Base-by-base conservation (phyloP, 1,284 basidiomycete species). In the Hymenochaete sp. region DNA sequence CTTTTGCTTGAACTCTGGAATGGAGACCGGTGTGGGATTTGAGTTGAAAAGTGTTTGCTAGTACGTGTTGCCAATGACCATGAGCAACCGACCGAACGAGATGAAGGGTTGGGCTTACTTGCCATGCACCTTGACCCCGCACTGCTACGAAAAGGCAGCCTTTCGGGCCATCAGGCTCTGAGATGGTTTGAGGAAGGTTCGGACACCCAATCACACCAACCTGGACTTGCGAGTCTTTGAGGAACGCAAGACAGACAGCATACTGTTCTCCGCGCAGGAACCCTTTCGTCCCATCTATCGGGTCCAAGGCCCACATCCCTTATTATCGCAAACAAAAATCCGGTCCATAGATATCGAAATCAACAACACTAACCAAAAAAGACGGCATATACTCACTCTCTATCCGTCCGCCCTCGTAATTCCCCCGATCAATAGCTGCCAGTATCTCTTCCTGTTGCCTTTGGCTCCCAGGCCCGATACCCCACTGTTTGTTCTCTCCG, bases 181-280 rank as follows among this genome's bases (percentile, higher is more conserved):
- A 60, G 2, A 73, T 69, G 53, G 79, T 69, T 18, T 75, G 61
- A n/a, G 80, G 83, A 19, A 98, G 72, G 65, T 98, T 98, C 1
- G 93, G 95, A 62, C 93, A 98, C 3, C 93, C 95, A 59, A 98
- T 91, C 16, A 96, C 82, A 16, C 93, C 93, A 10, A 97, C 71
- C 57, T 90, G 72, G 32, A 95, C 90, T 48, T 81, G 62, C 0
- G 88, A 78, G 55, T 98, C 81, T 46, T 92, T 75, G 56, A 98
- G 79, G 49, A 98, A 73, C 0, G 92, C 88, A 24, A 99, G 72
- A 64, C 95, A 98, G 22, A 98, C 91, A 4, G 95, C 95, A 59
- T 95, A 99, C 64, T 99, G 96, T 46, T 90, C 93, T 9, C 93
- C 92, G 18, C 95, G 81, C 35, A 98, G 73, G 71, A 98, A 99